phyloP scores from a whole-genome alignment of 2,329 filamentous ascomycete species.

The Aureobasidium sp. region DNA sequence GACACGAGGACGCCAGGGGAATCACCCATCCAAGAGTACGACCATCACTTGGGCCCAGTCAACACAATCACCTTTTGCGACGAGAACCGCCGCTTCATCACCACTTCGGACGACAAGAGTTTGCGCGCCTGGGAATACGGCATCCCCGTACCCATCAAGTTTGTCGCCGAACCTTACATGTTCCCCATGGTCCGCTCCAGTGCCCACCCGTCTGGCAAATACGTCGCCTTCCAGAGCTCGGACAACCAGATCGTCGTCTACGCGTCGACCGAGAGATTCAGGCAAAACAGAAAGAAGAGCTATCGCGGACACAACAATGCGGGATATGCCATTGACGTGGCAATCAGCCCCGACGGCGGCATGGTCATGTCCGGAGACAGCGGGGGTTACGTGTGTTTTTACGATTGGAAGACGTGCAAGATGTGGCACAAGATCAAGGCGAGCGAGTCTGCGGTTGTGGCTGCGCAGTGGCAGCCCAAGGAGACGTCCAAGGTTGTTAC shows the following conservation, averaged over 20 bases:
- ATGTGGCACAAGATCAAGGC: constrained; percentile 96
- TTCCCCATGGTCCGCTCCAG: constrained; percentile 86
- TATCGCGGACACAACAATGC: constrained; percentile 95
- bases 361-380: constrained; percentile 84
- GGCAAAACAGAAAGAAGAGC: constrained; percentile 94
- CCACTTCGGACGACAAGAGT: constrained; percentile 94
- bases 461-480: constrained; percentile 92
- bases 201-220: constrained; percentile 82
- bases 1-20: constrained; percentile 67
- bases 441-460: constrained; percentile 74
- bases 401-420: constrained; percentile 99
- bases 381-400: constrained; percentile 87
- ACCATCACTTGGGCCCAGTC: constrained; percentile 94
- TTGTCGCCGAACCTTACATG: constrained; percentile 79
- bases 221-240: constrained; percentile 84
- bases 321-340: constrained; percentile 84
- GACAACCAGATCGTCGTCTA: constrained; percentile 98
- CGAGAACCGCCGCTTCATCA: constrained; percentile 90
- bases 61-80: constrained; percentile 98
- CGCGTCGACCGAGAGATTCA: constrained; percentile 88
- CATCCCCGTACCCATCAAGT: constrained; percentile 97
- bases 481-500: constrained; percentile 92
- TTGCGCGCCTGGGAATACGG: constrained; percentile 97
- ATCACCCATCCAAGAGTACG: constrained; percentile 83
- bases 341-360: constrained; percentile 83